These are phyloP conservation scores for Xylaria flabelliformis DNA, from an alignment of 495 filamentous ascomycete genomes.

Conservation along the genomic window DNA sequence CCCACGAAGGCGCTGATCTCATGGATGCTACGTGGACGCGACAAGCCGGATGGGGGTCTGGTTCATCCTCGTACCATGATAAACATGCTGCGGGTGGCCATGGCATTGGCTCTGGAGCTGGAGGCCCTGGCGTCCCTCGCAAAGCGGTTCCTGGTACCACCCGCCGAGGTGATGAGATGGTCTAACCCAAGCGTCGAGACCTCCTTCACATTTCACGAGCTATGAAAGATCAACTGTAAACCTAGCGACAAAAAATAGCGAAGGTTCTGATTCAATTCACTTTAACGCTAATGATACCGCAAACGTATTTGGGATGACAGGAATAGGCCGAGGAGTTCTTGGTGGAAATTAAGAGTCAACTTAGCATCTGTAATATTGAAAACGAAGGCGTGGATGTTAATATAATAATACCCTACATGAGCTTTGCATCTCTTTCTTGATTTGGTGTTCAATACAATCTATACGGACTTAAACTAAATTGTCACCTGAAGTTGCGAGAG, in stretches of 20 bases:
- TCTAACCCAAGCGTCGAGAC: conserved; percentile 19
- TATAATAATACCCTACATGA: background rate
- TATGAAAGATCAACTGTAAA: background rate
- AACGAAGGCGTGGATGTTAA: background rate
- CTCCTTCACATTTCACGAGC: background rate
- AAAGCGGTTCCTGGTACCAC: conserved; percentile 34
- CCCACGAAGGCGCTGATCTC: conserved; percentile 41
- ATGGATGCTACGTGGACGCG: conserved; percentile 52
- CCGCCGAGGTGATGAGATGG: conserved; percentile 37
- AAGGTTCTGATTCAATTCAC: background rate
- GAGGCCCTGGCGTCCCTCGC: conserved; percentile 24
- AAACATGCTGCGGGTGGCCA: conserved; percentile 17
- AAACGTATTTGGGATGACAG: background rate
- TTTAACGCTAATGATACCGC: background rate
- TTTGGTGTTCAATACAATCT: background rate
- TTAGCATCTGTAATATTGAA: background rate
- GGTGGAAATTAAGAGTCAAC: too few relatives aligned
- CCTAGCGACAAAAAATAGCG: background rate
- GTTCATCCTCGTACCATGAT: background rate
- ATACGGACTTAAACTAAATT: background rate
- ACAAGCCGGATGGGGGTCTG: conserved; percentile 53
- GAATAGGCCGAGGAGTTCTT: background rate
- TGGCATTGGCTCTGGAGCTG: conserved; percentile 11
- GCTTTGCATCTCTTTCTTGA: background rate
- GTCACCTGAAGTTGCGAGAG: background rate